Evolutionary conservation across 179 eudicot species (phyloP), one percentile per base, ranked within the genome.

Genomic region (Actinidia chinensis): DNA sequence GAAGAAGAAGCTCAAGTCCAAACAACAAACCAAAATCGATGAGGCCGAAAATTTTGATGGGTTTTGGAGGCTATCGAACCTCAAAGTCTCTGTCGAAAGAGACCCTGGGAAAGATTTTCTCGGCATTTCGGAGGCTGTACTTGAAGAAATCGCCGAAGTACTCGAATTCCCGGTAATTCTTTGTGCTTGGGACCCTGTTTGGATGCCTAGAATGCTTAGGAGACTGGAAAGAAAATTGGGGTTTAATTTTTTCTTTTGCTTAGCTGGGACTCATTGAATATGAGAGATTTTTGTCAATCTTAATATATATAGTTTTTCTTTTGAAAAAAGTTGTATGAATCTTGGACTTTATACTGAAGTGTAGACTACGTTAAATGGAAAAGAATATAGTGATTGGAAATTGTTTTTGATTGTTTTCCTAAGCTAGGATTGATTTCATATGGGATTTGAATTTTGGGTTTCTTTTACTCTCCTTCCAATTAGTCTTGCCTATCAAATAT

Each of bases 91-190:
- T 20, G 88, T 92, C 81, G 76, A 83, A 8, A 83, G 80, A 33
- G 99, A 95, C 86, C 99, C 99, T 50, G 99, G 99, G 1, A 95
- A 95, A 70, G 99, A 95, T 80, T 93, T 88, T 84, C 83, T 92
- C 46, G 93, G 85, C 75, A 87, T 93, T 79, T 93, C 94, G 75
- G 82, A 82, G 47, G 86, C 84, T 42, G 82, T 95, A 80, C 93
- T 95, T 56, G 79, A 86, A 79, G 87, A 90, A 86, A 90, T 95
- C 84, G 95, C 98, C 77, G 92, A 93, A 88, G 92, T 89, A 87
- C 94, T 95, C 63, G 83, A 95, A 83, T 93, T 95, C 25, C 98
- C 99, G 91, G 99, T 95, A 84, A 63, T 42, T 76, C n/a, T 15
- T 60, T 4, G 12, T 44, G 3, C 10, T 78, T 2, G 20, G 11